Evolutionary conservation across 2,329 filamentous ascomycete species (phyloP), one percentile per base, ranked within the genome.

Genomic region (Blastomyces emzantsi): DNA sequence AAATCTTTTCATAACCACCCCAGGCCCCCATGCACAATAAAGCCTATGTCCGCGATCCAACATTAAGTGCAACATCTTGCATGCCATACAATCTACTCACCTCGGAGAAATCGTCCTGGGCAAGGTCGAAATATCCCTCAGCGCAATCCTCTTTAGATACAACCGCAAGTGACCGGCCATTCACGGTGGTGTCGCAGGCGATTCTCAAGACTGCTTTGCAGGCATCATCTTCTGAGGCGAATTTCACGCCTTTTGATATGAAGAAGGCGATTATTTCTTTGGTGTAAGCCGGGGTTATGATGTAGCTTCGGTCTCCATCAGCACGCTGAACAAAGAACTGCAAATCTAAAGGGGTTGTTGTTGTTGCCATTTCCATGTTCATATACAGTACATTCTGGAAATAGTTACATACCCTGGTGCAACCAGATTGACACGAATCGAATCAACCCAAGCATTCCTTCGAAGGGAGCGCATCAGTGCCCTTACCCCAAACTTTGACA

Each of bases 11-110:
- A 8, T 22, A 41, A 22, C n/a, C n/a, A 25, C 11, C 33, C 19
- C 25, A 22, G n/a, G 25, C 55, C 8, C n/a, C 19, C 30, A 11
- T 17, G 28, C 52, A 55, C 15, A 11, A n/a, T 58, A 22, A 3
- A 9, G n/a, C 13, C 8, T 47, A 47, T 8, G 39, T 33, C 25
- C 39, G 39, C 41, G 69, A 69, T 49, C 91, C 89, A 75, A 79
- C 78, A 0, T 76, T 80, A 66, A 85, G 87, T 70, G 67, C 81
- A 22, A 76, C 77, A 7, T 89, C 81, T 70, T 75, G 75, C 57
- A 90, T 93, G 72, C 89, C 69, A 57, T 68, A 52, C 1, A 75
- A 51, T 39, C 72, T 54, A 22, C 63, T 66, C 63, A 67, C 68
- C n/a, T 67, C 70, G n/a, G 68, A 62, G 63, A 72, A 73, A 67